A percentile compares a stretch with the other conserved stretches of the same genome.
Conservation (phyloP, 805 yeast genomes). For the Ascoidea rubescens region DNA sequence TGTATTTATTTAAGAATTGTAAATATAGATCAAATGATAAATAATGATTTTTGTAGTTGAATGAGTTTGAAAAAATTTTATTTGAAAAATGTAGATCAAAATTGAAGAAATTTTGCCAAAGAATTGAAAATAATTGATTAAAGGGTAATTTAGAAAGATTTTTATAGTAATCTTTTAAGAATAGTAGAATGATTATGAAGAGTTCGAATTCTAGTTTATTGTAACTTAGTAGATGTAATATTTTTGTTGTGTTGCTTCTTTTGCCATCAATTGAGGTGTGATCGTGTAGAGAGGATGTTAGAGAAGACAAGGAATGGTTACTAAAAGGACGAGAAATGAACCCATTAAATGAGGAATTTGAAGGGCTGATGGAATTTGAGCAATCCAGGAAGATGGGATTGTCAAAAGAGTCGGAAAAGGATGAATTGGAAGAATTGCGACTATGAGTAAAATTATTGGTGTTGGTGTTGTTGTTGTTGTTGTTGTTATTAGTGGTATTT, state of each 20-base stretch:
- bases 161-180: not conserved
- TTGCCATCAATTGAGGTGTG: not conserved
- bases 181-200: not conserved
- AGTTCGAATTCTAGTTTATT: not conserved
- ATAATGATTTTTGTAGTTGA: not conserved
- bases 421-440: too few relatives aligned
- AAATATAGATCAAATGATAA: not conserved
- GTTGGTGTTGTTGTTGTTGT: too few relatives aligned
- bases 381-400: too few relatives aligned
- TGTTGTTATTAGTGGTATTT: too few relatives aligned
- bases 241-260: not conserved
- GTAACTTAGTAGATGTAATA: not conserved
- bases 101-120: not conserved
- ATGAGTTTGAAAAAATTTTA: not conserved
- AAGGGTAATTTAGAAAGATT: too few relatives aligned
- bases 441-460: too few relatives aligned
- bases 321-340: too few relatives aligned
- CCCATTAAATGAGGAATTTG: too few relatives aligned
- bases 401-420: too few relatives aligned
- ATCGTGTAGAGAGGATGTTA: too few relatives aligned
- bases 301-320: too few relatives aligned
- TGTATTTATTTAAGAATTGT: not conserved
- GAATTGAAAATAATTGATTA: not conserved
- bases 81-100: not conserved
- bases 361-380: too few relatives aligned